Conservation (phyloP, 2,329 filamentous ascomycete genomes). For the Fusarium beomiforme region DNA sequence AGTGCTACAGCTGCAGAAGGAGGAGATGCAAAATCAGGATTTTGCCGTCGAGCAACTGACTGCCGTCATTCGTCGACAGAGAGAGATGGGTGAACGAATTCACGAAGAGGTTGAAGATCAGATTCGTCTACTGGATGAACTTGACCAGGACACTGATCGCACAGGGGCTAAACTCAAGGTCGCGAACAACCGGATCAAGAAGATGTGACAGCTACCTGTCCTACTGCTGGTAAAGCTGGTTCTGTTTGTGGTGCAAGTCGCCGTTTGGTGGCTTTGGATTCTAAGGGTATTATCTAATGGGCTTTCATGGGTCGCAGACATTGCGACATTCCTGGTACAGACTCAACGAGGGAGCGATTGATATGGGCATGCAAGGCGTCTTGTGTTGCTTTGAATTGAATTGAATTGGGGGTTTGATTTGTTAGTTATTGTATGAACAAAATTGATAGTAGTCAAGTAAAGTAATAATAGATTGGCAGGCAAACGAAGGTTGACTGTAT, state of each 20-base stretch:
- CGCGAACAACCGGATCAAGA: conserved; percentile 76
- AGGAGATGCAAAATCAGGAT: conserved; percentile 81
- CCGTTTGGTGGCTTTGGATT: conserved; percentile 48
- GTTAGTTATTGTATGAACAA: neutral
- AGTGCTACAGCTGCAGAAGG: conserved; percentile 76
- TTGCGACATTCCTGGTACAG: conserved; percentile 42
- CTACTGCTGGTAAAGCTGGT: conserved; percentile 41
- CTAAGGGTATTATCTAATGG: conserved; percentile 31
- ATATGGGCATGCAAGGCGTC: conserved; percentile 32
- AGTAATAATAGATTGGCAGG: conserved; percentile 3
- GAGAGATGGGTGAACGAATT: conserved; percentile 81
- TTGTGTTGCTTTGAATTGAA: conserved; percentile 11
- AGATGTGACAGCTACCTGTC: conserved; percentile 61
- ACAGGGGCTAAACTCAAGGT: conserved; percentile 76
- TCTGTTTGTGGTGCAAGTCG: conserved; percentile 42
- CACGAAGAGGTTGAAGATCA: conserved; percentile 78
- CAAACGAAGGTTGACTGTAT: conserved; percentile 10
- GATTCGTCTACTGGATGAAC: conserved; percentile 72
- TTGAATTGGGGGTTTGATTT: conserved; percentile 4
- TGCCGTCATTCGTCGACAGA: conserved; percentile 76
- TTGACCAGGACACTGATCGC: conserved; percentile 74
- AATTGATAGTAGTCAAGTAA: neutral
- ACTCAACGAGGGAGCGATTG: conserved; percentile 9
- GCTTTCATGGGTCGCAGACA: conserved; percentile 44
- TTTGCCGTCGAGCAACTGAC: conserved; percentile 74